Evolutionary conservation across 2,329 filamentous ascomycete species (phyloP).

Genomic region (Fusarium sp.): DNA sequence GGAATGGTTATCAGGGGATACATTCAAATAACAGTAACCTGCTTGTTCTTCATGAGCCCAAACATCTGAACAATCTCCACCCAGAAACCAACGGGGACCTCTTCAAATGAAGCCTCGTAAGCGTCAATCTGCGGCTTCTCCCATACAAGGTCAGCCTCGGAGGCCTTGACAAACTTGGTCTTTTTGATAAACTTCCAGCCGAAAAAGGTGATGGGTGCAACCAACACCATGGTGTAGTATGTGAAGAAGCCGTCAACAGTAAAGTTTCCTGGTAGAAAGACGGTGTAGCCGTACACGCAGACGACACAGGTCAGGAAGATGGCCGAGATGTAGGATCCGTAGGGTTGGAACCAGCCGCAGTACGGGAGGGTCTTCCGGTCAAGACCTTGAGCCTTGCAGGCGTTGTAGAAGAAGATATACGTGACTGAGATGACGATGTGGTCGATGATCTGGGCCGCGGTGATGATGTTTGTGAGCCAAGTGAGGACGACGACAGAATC

Average conservation of each 20-base stretch:
- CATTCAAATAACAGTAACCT: not conserved
- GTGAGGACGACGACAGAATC: conserved; percentile 3
- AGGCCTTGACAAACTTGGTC: conserved; percentile 9
- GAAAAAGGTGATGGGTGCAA: conserved; percentile 4
- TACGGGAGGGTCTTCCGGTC: conserved; percentile 11
- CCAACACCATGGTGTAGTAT: conserved; percentile 6
- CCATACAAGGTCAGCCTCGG: conserved; percentile 9
- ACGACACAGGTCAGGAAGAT: conserved; percentile 3
- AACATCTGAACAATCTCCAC: conserved; percentile 7
- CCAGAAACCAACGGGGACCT: conserved; percentile 8
- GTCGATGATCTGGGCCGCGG: conserved; percentile 7
- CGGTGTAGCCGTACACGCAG: conserved; percentile 4
- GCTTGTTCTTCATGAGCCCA: conserved; percentile 5
- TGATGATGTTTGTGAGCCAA: conserved; percentile 15
- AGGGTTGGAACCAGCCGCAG: conserved; percentile 8
- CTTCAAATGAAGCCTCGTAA: conserved; percentile 6
- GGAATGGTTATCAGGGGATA: not conserved
- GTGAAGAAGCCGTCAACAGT: conserved; percentile 11
- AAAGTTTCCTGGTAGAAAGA: not conserved
- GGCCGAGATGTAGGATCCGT: not conserved
- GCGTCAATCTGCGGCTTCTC: conserved; percentile 11
- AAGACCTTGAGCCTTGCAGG: conserved; percentile 7
- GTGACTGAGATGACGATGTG: conserved; percentile 9
- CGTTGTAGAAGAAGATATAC: conserved; percentile 14
- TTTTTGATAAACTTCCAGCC: conserved; percentile 8